Evolutionary conservation across 148 eudicot species (phyloP).

Genomic region (Fagopyrum tataricum): DNA sequence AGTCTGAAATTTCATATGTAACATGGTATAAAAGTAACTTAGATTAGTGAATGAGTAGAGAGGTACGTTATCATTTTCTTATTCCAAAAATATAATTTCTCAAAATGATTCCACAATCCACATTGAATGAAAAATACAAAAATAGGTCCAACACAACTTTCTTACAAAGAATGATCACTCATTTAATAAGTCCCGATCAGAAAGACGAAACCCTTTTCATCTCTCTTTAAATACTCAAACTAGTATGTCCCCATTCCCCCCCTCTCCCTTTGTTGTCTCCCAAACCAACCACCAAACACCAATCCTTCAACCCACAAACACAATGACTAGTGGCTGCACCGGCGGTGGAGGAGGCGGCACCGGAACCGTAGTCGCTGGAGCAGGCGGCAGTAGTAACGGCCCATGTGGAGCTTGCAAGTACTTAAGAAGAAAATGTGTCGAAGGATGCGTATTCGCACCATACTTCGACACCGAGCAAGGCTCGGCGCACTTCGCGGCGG

Average conservation of each 20-base stretch:
- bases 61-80: neutral
- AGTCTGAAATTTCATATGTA: no score
- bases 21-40: no score
- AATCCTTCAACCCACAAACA: slow-evolving; percentile 1
- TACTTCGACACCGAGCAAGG: slow-evolving; percentile 74
- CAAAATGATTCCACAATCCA: neutral
- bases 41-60: no score
- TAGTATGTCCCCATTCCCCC: neutral
- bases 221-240: slow-evolving; percentile 22
- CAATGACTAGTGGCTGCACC: neutral
- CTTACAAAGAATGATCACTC: neutral
- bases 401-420: slow-evolving; percentile 89
- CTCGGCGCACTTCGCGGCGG: slow-evolving; percentile 65
- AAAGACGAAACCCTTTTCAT: neutral
- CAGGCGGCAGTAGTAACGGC: slow-evolving; percentile 23
- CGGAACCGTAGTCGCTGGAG: neutral
- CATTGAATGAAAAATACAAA: neutral
- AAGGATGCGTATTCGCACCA: slow-evolving; percentile 63
- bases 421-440: slow-evolving; percentile 60
- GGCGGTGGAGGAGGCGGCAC: neutral
- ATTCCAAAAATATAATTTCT: neutral
- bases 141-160: neutral
- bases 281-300: slow-evolving; percentile 10
- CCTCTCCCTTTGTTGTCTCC: slow-evolving; percentile 14
- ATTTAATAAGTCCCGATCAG: neutral